Percentiles rank a stretch among this genome's conserved stretches.
phyloP scores from a whole-genome alignment of 2,329 filamentous ascomycete genomes.

The Calonectria ilicicola region DNA sequence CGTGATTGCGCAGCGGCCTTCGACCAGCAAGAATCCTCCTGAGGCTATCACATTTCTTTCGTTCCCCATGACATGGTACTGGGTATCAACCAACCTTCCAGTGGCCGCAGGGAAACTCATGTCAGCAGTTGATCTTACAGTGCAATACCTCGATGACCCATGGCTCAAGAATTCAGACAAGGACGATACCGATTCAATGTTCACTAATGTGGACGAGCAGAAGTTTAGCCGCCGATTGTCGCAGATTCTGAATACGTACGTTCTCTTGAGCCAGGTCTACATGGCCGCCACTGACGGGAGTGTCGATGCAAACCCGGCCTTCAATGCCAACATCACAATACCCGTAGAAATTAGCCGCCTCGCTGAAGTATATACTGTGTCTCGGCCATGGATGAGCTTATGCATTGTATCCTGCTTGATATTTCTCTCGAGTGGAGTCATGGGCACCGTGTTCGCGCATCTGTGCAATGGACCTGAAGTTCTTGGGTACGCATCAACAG shows the following conservation, averaged over 20 bases:
- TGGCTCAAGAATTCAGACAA: background rate
- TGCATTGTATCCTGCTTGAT: conserved; percentile 3
- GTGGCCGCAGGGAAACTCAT: background rate
- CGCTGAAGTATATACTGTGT: background rate
- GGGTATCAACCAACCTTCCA: background rate
- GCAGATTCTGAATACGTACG: conserved; percentile 29
- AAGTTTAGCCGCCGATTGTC: conserved; percentile 16
- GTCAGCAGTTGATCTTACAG: background rate
- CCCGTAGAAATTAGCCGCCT: background rate
- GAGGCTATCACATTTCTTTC: background rate
- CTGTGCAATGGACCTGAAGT: conserved; percentile 30
- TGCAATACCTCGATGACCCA: background rate
- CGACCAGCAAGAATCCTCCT: background rate
- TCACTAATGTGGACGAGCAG: background rate
- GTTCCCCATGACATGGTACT: background rate
- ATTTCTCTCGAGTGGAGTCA: background rate
- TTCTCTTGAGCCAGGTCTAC: conserved; percentile 15
- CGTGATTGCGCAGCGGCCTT: conserved; percentile 18
- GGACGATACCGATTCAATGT: background rate
- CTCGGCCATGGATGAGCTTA: background rate
- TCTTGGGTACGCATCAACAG: conserved; percentile 30
- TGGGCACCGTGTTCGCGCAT: conserved; percentile 25
- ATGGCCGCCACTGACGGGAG: background rate
- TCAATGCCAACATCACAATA: background rate
- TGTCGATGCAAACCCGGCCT: background rate